Base-by-base conservation (phyloP, 1,139 yeast species). In the Scheffersomyces stambukii region DNA sequence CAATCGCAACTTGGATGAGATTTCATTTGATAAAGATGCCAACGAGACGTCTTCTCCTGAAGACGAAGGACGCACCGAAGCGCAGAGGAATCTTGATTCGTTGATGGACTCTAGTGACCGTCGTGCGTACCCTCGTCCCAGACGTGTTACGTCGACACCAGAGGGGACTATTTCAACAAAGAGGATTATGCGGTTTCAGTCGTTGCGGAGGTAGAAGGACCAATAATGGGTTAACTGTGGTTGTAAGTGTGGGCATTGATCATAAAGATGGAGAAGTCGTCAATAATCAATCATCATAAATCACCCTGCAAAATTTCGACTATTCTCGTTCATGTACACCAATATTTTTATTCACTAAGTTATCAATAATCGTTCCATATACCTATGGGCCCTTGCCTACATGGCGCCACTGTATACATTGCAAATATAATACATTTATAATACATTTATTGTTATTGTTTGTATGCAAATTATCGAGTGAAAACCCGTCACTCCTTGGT, bases 1-100 rank as follows among this genome's bases (percentile, higher is more conserved):
- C 24, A 78, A 77, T 49, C 69, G 89, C 45, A 78, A 75, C 37
- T 63, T 78, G 41, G 82, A 76, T 30, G 86, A 79, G 22, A 58
- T 81, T 33, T 57, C 64, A 4, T 57, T 77, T 33, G 77, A 72
- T 28, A 51, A 40, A 17, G 59, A 47, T 14, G 43, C 29, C 13
- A 46, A 45, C 13, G 47, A 46, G 8, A 11, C 13, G 17, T 7
- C 29, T 15, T 24, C 19, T n/a, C 29, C 32, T 6, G 20, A 11
- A 6, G 20, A 6, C n/a, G 20, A n/a, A 6, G 29, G 31, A 7
- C 30, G 30, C 18, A 30, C 38, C 3, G 39, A 33, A 16, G 33
- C 41, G 5, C 43, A 34, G 16, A 36, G 36, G 28, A 38, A 40
- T 23, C 29, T 40, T 11, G 40, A 36, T 12, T 31, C 37, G 20